These are phyloP conservation scores for Boletus reticulatus DNA, from an alignment of 768 basidiomycete genomes.

Conservation along the genomic window DNA sequence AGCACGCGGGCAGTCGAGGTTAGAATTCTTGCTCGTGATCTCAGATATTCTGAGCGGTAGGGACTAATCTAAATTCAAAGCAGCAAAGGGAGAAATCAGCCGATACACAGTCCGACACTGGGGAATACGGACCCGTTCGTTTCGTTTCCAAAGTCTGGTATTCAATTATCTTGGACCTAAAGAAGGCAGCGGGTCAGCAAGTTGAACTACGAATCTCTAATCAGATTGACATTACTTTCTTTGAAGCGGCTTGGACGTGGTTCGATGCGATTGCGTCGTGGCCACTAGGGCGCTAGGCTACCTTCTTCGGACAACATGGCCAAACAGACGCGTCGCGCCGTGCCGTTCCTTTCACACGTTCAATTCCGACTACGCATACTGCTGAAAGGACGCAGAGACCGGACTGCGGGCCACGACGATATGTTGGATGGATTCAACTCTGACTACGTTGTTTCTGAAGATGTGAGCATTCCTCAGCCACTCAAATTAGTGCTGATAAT, in stretches of 20 bases:
- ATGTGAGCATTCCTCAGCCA: conserved; percentile 17
- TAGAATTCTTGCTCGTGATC: neutral
- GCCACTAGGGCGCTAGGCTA: too few relatives aligned
- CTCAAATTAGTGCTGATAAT: neutral
- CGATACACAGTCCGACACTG: neutral
- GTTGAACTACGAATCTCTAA: neutral
- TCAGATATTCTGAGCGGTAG: neutral
- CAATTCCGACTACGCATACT: neutral
- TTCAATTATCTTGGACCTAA: too few relatives aligned
- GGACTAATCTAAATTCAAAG: neutral
- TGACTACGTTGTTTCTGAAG: conserved; percentile 25
- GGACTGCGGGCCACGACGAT: neutral
- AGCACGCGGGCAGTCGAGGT: neutral
- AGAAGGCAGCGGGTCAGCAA: neutral
- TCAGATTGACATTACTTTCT: neutral
- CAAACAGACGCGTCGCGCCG: conserved; percentile 19
- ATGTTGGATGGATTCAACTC: conserved; percentile 19
- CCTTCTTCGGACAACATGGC: neutral
- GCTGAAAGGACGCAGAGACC: neutral
- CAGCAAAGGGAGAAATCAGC: neutral
- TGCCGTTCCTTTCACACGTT: neutral
- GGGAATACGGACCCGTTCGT: neutral
- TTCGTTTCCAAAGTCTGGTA: neutral
- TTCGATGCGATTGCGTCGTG: too few relatives aligned
- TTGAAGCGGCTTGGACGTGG: neutral